Base-by-base conservation (phyloP, 2,329 filamentous ascomycete genomes). In the Trichophaea hybrida region DNA sequence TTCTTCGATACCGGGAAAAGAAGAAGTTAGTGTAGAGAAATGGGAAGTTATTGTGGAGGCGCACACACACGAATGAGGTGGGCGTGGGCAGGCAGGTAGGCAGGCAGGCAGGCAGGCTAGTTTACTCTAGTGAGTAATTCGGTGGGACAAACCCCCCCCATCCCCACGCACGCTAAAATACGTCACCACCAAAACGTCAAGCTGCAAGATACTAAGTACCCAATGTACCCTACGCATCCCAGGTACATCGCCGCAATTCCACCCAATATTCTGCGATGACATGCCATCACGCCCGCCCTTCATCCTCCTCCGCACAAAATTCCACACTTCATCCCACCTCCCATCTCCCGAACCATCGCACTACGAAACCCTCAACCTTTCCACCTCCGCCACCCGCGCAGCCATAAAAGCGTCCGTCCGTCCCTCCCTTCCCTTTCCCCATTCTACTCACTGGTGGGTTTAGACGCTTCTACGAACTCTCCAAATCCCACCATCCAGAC, bases 401-500 rank as follows among this genome's bases (percentile, higher is more conserved):
- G 88, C 95, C 57, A 90, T 97, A 63, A 97, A 97, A 73, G 91
- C 86, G 84, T 88, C 71, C 38, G 62, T 59, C 31, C 5, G 13
- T 6, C 31, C 8, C 52, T 33, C 44, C 59, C 37, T 58, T 33
- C 35, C 13, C 17, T 38, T 40, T 10, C 52, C 57, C 49, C 24
- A 56, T 32, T 44, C 50, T 17, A 15, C 55, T 37, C n/a, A 46
- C 44, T 12, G n/a, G 6, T 54, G 3, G 37, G 5, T 7, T n/a
- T 13, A 66, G 64, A 50, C 65, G 64, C n/a, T 98, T 96, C 80
- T 97, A 96, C 78, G 74, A 79, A 62, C 86, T 97, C 71, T 95
- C 89, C 70, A 94, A 96, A 74, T 75, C 79, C 57, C 85, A 95
- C 78, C 93, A 98, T 73, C 93, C 93, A 0, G 93, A 98, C 77